Base-by-base conservation (phyloP, 2,329 filamentous ascomycete genomes). In the Ascochyta rabiei region DNA sequence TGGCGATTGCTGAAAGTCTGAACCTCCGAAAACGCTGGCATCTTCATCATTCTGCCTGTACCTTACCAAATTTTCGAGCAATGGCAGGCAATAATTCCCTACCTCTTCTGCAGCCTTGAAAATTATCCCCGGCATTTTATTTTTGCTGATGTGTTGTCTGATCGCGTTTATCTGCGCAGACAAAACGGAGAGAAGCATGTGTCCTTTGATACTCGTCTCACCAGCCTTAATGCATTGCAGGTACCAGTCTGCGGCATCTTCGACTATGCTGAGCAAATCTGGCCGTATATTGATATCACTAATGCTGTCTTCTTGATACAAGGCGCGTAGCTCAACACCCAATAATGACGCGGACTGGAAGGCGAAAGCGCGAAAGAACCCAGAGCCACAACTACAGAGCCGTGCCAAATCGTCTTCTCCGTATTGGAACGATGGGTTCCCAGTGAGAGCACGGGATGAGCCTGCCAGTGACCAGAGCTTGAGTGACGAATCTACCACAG, bases 151-250 rank as follows among this genome's bases (percentile, higher is more conserved):
- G 2, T 56, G 33, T 23, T 44, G 48, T 38, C 56, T 61, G 15
- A 67, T 57, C 1, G 56, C 67, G n/a, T 67, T 53, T 6, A 66
- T 67, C 35, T 68, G 64, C 15, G 62, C 61, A 7, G 31, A 28
- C 15, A 71, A 23, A 10, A 72, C 41, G 24, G 48, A 48, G 19
- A 63, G 41, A 3, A 71, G 57, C 16, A 71, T 42, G 40, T 70
- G 67, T 7, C 67, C 69, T 28, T 73, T 73, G 15, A 69, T 55
- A 39, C 68, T 67, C 1, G 66, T 70, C 42, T 73, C 69, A 12
- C 70, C 70, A 16, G 64, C 68, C 45, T 66, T 57, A 6, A 71
- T 62, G 37, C 58, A 61, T 12, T 48, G 49, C 8, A 68, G 30
- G 23, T 58, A 57, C 60, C 64, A 66, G 15, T 42, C 40, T 16